Evolutionary conservation across 2,329 filamentous ascomycete species (phyloP), one percentile per base, ranked within the genome.

Genomic region (Fusarium sp.): DNA sequence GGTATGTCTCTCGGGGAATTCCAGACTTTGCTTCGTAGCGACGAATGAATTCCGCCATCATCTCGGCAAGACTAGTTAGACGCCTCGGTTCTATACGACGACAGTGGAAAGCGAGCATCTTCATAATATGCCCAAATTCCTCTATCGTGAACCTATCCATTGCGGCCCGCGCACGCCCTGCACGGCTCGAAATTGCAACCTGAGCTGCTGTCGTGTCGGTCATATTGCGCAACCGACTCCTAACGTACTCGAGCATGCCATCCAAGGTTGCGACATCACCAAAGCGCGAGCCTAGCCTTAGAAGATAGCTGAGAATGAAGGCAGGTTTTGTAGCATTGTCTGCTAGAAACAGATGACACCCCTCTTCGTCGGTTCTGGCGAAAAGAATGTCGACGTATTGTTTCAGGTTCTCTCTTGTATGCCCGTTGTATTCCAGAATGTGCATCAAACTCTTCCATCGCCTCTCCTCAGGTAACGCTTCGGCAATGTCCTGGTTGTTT

Each of bases 41-140:
- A 48, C 60, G 55, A 9, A 77, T 71, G n/a, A 72, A 72, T 26
- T 60, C 58, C 6, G 69, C 67, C 7, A 71, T 69, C 8, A 68
- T 45, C 1, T 71, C 65, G 2, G 74, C 74, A 42, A 77, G 53
- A 19, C 68, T 67, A n/a, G 73, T 56, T 11, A 76, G 53, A 10
- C 75, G 62, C 35, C 75, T 71, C 7, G 75, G 73, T 48, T 77
- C 75, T 31, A 75, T 49, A 8, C 74, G 69, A 15, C 71, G 63
- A 39, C 74, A 74, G 44, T 77, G 75, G 15, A 64, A 52, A 19
- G 67, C 66, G 8, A 77, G 64, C 11, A 72, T 49, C 12, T 65
- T 53, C 59, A 74, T 65, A 15, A 70, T 56, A 13, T 64, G 49
- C 26, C 51, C 53, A 34, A 76, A 71, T 10, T 72, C 67, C 13